Percentiles rank a stretch among this genome's conserved stretches.
Evolutionary conservation across 2,329 filamentous ascomycete species (phyloP).

Genomic region (Colletotrichum camelliae): DNA sequence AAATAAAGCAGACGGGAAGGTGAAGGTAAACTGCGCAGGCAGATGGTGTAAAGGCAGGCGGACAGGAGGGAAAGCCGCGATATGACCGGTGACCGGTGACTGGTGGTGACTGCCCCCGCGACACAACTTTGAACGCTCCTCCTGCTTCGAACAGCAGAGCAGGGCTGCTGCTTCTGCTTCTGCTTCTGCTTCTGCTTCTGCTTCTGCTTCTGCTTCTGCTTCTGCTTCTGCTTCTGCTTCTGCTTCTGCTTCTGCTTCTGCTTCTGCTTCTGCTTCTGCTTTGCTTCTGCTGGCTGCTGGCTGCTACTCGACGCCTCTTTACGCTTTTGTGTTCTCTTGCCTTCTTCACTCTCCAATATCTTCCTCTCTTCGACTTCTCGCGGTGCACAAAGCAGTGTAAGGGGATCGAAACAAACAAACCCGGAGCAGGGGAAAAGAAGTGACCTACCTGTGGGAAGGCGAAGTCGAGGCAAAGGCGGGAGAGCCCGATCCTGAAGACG

Average conservation of each 20-base stretch:
- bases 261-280: background rate
- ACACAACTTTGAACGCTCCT: background rate
- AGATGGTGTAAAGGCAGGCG: background rate
- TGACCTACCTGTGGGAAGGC: slow-evolving; percentile 23
- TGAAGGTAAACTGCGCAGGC: slow-evolving; percentile 1
- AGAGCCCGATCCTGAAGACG: slow-evolving; percentile 16
- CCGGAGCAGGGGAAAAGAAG: background rate
- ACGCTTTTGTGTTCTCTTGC: background rate
- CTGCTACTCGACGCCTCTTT: background rate
- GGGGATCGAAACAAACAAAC: background rate
- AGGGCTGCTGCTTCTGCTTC: background rate
- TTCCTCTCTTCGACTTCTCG: background rate
- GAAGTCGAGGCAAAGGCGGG: slow-evolving; percentile 17
- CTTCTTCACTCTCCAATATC: background rate
- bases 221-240: background rate
- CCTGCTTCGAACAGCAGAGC: background rate
- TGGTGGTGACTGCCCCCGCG: background rate
- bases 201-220: background rate
- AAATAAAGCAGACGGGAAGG: slow-evolving; percentile 19
- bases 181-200: background rate
- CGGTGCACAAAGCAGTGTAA: background rate
- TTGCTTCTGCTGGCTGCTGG: background rate
- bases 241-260: background rate
- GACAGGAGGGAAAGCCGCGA: background rate
- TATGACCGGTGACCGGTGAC: background rate